Base-by-base conservation (phyloP, 192 early-diverging fungal genomes). In the Backusella westeae region DNA sequence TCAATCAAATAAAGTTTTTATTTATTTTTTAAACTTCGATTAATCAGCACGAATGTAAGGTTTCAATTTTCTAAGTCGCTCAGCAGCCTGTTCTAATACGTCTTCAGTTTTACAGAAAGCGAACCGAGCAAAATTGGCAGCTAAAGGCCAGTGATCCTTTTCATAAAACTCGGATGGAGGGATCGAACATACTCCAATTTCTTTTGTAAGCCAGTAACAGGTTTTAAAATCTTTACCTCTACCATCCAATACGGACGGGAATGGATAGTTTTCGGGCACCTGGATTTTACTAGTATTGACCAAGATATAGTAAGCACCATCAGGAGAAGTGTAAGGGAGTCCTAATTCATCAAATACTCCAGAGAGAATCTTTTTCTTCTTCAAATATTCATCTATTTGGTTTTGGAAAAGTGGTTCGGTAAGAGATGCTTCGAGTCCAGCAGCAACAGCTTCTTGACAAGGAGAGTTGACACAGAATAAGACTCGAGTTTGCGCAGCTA, bases 261-360 rank as follows among this genome's bases (percentile, higher is more conserved):
- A 91, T 6, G 72, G 67, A 71, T 90, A 93, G 68, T 89, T 86
- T 36, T 80, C 69, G 29, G 94, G 94, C 34, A 92, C 80, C 32
- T 85, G 83, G 23, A 98, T 81, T 71, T 83, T 78, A 49, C 88
- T 75, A 2, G 93, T 94, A 75, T 96, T 94, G 23, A 95, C 95
- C 44, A 98, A 84, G 49, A 97, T 90, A 80, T 96, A 98, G 88
- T 98, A 98, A 21, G 94, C 92, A 46, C 97, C 97, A 73, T 98
- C 90, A 8, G 96, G 96, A 7, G 92, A 84, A 2, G 93, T 95
- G 39, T 93, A 94, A 17, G 91, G 90, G 66, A 98, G 82, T n/a
- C 90, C 90, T 1, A 88, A 76, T 41, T 90, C 85, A 32, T 88
- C 83, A 79, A 96, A 90, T 6, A 89, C 86, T n/a, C 75, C 81